phyloP scores from a whole-genome alignment of 2,329 filamentous ascomycete species.

The Fusarium luffae region DNA sequence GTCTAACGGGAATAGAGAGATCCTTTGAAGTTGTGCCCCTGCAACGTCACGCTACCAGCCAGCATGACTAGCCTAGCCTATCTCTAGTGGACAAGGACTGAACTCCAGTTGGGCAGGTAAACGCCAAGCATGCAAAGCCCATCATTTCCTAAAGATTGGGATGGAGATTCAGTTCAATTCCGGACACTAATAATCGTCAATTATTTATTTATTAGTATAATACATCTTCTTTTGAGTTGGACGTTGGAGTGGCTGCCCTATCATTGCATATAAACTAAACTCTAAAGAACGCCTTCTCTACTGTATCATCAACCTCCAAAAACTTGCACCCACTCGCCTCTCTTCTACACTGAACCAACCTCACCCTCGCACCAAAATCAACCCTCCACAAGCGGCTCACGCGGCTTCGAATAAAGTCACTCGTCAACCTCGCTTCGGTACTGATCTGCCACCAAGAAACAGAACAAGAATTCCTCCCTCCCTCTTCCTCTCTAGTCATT shows the following conservation, averaged over 20 bases:
- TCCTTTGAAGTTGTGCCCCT: background rate
- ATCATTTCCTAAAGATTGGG: background rate
- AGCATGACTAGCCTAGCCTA: slow-evolving; percentile 13
- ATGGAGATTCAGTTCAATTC: background rate
- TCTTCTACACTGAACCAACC: slow-evolving; percentile 7
- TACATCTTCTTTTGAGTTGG: background rate
- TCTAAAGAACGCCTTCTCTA: background rate
- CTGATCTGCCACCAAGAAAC: slow-evolving; percentile 16
- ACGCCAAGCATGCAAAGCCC: slow-evolving; percentile 3
- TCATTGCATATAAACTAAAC: background rate
- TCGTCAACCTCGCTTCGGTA: slow-evolving; percentile 6
- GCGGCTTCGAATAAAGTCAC: slow-evolving; percentile 13
- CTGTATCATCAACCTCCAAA: background rate
- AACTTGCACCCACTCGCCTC: background rate
- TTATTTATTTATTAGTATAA: background rate
- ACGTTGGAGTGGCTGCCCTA: background rate
- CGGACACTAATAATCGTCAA: background rate
- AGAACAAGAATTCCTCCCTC: background rate
- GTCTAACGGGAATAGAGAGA: background rate
- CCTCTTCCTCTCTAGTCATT: background rate
- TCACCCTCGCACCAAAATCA: slow-evolving; percentile 10
- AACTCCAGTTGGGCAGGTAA: slow-evolving; percentile 1
- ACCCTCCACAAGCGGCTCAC: slow-evolving; percentile 32
- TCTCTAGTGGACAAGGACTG: background rate
- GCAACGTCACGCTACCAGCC: slow-evolving; percentile 12